phyloP scores from a whole-genome alignment of 2,329 filamentous ascomycete species.

The Apiospora pterosperma region DNA sequence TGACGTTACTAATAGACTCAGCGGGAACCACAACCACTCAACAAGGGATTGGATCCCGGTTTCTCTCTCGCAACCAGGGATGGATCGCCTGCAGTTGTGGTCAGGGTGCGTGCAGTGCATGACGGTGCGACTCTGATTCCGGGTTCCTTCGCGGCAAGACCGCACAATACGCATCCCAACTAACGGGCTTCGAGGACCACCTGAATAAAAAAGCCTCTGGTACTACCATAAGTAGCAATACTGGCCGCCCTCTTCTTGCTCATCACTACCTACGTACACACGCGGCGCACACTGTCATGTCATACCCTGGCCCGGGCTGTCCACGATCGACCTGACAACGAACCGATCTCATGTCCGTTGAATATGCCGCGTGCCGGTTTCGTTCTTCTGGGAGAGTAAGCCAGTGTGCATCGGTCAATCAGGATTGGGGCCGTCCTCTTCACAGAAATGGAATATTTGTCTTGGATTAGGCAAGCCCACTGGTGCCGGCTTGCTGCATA shows the following conservation, averaged over 20 bases:
- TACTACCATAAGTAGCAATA: background rate
- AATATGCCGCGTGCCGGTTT: background rate
- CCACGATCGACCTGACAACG: background rate
- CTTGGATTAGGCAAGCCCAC: background rate
- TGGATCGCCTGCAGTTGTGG: background rate
- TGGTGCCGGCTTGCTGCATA: constrained; percentile 1
- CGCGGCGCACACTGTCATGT: background rate
- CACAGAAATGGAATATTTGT: background rate
- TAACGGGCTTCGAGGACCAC: background rate
- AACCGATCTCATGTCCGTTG: background rate
- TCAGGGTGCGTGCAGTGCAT: background rate
- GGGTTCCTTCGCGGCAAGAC: background rate
- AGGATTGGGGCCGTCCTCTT: background rate
- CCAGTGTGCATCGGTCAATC: background rate
- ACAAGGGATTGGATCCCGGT: background rate
- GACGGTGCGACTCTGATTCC: background rate
- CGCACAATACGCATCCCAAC: background rate
- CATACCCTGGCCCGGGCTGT: background rate
- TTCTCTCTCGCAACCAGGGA: background rate
- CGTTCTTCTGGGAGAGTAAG: background rate
- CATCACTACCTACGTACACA: background rate
- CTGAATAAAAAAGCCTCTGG: background rate
- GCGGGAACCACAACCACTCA: background rate
- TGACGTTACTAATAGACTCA: background rate
- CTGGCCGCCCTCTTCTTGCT: background rate